Evolutionary conservation across 495 filamentous ascomycete species (phyloP), one percentile per base, ranked within the genome.

Genomic region (Parmelia sp.): DNA sequence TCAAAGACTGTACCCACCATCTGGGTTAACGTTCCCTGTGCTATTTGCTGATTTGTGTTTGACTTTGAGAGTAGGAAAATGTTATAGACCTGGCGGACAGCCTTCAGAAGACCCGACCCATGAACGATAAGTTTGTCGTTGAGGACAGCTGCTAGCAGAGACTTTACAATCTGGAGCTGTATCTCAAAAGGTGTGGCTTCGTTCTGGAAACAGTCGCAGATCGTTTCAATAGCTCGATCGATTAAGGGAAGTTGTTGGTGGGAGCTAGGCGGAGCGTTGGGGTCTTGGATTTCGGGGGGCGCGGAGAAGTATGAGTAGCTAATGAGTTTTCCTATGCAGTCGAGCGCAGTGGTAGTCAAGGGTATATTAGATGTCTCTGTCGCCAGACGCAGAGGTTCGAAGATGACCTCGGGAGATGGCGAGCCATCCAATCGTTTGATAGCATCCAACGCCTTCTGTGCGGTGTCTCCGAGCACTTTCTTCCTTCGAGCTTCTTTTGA

Each of bases 1-100:
- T 99, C 95, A 68, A 97, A 97, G 4, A 99, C 94, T 21, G 94
- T 97, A 60, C 92, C 91, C 9, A 97, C 90, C 95, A 99, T 99
- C 75, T 99, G 95, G 0, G 94, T 96, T 58, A 99, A 78, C 4
- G 95, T 96, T 0, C 92, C 94, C 72, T 97, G 95, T 1, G 95
- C 95, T 56, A 96, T 89, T 75, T 96, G 91, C 77, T 99, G 95
- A 70, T 97, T 97, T 37, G 88, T 84, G 68, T 85, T 91, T 45
- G 84, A 96, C 70, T 93, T 90, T 57, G 92, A 96, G 42, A 96
- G 84, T 44, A 99, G 81, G 74, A 99, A 99, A 68, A 99, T 93
- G 74, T 97, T 99, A 80, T 99, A 99, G 56, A 96, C 94, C 72
- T 96, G 91, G 61, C 95, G 89, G 58, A 99, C 91, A n/a, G 95